These are phyloP conservation scores for Arthroderma uncinatum DNA, from an alignment of 2,329 filamentous ascomycete genomes.

Conservation along the genomic window DNA sequence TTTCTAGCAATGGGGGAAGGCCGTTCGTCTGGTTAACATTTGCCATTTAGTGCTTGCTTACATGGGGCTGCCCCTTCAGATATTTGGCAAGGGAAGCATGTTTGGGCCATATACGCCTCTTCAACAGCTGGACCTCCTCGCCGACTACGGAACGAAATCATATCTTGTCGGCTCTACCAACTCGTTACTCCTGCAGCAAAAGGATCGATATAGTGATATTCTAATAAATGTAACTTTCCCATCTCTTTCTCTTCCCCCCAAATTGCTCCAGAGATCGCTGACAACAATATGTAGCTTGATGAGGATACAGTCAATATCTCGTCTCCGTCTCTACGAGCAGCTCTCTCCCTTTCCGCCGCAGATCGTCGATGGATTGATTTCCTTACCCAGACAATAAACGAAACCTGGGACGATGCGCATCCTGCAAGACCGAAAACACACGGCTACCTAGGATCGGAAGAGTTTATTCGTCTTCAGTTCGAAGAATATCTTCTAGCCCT, in stretches of 20 bases:
- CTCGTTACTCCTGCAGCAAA: constrained; percentile 83
- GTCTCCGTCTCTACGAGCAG: constrained; percentile 63
- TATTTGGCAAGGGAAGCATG: constrained; percentile 60
- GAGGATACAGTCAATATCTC: constrained; percentile 76
- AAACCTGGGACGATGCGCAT: constrained; percentile 92
- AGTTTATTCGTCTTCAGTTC: constrained; percentile 93
- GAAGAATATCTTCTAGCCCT: constrained; percentile 91
- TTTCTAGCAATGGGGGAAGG: neutral
- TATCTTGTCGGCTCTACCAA: constrained; percentile 98
- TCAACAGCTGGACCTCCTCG: constrained; percentile 87
- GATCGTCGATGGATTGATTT: constrained; percentile 96
- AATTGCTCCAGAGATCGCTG: neutral
- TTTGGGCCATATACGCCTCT: constrained; percentile 95
- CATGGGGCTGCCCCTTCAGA: constrained; percentile 87
- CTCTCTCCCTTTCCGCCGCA: constrained; percentile 67
- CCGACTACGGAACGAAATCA: constrained; percentile 88
- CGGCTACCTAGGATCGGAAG: constrained; percentile 89
- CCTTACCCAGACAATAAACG: constrained; percentile 81
- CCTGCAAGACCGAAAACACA: constrained; percentile 84
- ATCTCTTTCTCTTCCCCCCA: neutral
- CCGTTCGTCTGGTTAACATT: neutral
- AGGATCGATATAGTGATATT: constrained; percentile 90
- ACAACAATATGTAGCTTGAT: constrained; percentile 48
- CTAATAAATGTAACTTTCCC: constrained; percentile 58
- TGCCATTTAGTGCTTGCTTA: constrained; percentile 58